Conservation (phyloP, 2,329 filamentous ascomycete species). For the Talaromyces sp. region DNA sequence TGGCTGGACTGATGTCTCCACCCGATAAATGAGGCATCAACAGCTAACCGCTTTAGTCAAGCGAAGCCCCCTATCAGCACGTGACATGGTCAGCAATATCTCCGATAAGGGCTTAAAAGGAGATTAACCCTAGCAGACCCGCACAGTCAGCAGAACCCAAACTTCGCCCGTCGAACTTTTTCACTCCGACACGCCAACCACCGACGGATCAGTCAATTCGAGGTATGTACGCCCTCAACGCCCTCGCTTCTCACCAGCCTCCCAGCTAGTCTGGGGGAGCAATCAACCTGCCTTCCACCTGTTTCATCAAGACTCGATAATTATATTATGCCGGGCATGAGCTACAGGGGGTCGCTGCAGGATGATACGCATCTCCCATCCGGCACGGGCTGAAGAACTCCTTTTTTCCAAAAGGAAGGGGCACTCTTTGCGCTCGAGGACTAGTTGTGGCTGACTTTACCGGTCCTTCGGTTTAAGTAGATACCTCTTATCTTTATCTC, state of each 20-base stretch:
- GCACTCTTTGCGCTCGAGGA: slow-evolving; percentile 70
- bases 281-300: slow-evolving; percentile 38
- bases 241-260: slow-evolving; percentile 31
- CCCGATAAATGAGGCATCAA: slow-evolving; percentile 12
- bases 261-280: slow-evolving; percentile 49
- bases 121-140: slow-evolving; percentile 33
- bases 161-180: slow-evolving; percentile 21
- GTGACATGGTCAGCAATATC: slow-evolving; percentile 13
- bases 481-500: slow-evolving; percentile 42
- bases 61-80: slow-evolving; percentile 16
- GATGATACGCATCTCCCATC: slow-evolving; percentile 49
- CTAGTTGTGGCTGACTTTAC: slow-evolving; percentile 64
- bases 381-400: slow-evolving; percentile 70
- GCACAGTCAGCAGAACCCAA: slow-evolving; percentile 34
- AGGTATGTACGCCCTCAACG: slow-evolving; percentile 44
- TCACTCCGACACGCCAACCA: slow-evolving; percentile 27
- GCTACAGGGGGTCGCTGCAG: slow-evolving; percentile 19
- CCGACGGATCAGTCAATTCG: slow-evolving; percentile 36
- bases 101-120: slow-evolving; percentile 31
- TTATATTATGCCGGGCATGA: background rate
- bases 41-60: slow-evolving; percentile 8
- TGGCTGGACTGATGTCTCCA: background rate
- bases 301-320: background rate
- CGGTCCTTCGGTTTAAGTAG: slow-evolving; percentile 20
- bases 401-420: slow-evolving; percentile 52